Base-by-base conservation (phyloP, 2,329 filamentous ascomycete genomes). In the Elsinoe perseae region DNA sequence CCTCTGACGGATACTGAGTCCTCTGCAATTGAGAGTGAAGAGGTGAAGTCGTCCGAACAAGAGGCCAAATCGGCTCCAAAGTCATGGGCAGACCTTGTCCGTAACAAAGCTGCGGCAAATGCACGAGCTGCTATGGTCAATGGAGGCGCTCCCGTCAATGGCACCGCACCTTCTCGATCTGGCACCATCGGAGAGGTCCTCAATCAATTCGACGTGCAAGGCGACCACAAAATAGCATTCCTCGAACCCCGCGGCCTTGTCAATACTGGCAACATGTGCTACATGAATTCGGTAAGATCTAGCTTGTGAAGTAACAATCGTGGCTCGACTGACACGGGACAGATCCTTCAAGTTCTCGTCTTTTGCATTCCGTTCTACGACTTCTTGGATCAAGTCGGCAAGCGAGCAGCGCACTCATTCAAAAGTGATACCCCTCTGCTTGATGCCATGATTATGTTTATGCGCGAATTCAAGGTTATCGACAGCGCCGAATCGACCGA, bases 211-310 rank as follows among this genome's bases (percentile, higher is more conserved):
- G 81, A 80, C 54, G 83, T 90, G 21, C 79, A 82, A 57, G 76
- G 77, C 34, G 78, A 79, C 46, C 75, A 78, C 57, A 88, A 86
- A 64, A 76, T 92, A 62, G 78, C 86, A 16, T 96, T 96, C 66
- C 79, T 98, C 52, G 89, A 97, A 72, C 93, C 93, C 52, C 83
- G 92, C 62, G 93, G 93, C 50, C 80, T 98, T 66, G 87, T 95
- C 63, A 98, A 98, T 73, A 95, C 92, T 38, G 93, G 93, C 50
- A 97, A 98, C 69, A 95, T 97, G 88, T 98, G 93, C 73, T 98
- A 98, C 74, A 97, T 98, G 93, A 98, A 97, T 76, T 96, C 93
- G 61, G 92, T 95, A 79, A 74, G 88, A 75, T n/a, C 14, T 9
- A 23, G 12, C 30, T 7, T 18, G 4, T 18, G 20, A 21, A 9